Evolutionary conservation across 2,329 filamentous ascomycete species (phyloP).

Genomic region (Cephalotrichum gorgonifer): DNA sequence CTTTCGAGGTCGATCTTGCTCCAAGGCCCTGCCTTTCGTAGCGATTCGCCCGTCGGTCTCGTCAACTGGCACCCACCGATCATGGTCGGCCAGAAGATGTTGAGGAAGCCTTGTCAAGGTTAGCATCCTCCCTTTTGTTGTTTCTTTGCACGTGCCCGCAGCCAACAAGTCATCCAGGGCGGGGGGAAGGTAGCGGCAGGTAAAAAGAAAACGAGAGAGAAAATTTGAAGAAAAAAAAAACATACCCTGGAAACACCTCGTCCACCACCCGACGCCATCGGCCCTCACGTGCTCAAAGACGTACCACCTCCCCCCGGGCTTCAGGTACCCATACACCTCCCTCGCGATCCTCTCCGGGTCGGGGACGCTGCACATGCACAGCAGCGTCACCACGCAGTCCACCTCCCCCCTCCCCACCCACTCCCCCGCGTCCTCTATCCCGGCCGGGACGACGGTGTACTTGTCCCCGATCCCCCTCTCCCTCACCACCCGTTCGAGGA

Average conservation of each 20-base stretch:
- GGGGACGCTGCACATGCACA: constrained; percentile 55
- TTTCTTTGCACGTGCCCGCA: neutral
- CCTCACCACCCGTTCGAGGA: constrained; percentile 33
- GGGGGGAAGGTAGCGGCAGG: neutral
- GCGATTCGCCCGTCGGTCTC: constrained; percentile 32
- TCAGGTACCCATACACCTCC: constrained; percentile 46
- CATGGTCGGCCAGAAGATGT: constrained; percentile 40
- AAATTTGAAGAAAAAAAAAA: constrained; percentile 6
- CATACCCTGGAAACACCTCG: constrained; percentile 42
- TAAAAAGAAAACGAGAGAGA: neutral
- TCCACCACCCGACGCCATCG: constrained; percentile 24
- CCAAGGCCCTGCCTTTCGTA: constrained; percentile 42
- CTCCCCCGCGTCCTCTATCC: constrained; percentile 45
- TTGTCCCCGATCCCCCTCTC: constrained; percentile 42
- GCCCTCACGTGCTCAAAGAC: constrained; percentile 49
- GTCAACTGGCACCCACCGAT: constrained; percentile 42
- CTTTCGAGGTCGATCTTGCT: constrained; percentile 34
- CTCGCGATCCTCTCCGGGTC: constrained; percentile 44
- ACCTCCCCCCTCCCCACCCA: constrained; percentile 42
- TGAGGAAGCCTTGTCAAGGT: constrained; percentile 30
- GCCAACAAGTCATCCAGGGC: neutral
- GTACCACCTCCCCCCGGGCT: constrained; percentile 52
- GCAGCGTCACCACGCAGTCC: constrained; percentile 49
- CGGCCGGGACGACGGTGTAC: constrained; percentile 53
- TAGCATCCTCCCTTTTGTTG: neutral